These are phyloP conservation scores for Solanum corneliomulleri DNA, from an alignment of 257 asterid genomes.

Conservation along the genomic window DNA sequence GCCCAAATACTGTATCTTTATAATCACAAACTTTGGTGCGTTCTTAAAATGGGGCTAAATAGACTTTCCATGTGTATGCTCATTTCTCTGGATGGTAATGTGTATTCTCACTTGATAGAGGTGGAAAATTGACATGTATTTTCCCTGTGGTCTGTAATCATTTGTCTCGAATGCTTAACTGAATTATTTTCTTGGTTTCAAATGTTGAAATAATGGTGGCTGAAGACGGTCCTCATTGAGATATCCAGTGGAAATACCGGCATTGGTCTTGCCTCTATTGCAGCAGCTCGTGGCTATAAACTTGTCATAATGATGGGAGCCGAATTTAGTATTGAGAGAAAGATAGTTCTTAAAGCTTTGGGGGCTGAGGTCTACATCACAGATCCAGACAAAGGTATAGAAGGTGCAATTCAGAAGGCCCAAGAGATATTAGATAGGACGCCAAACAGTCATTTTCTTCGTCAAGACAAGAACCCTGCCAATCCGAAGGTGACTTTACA, in stretches of 20 bases:
- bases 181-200: not conserved
- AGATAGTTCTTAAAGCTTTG: slow-evolving; percentile 28
- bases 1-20: too few relatives aligned
- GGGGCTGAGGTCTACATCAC: slow-evolving; percentile 26
- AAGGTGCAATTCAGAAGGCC: slow-evolving; percentile 13
- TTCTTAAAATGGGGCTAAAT: too few relatives aligned
- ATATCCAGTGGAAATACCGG: slow-evolving; percentile 36
- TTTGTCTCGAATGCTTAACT: not conserved
- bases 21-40: too few relatives aligned
- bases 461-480: slow-evolving; percentile 27
- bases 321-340: slow-evolving; percentile 24
- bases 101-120: too few relatives aligned
- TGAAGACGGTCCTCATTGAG: slow-evolving; percentile 30
- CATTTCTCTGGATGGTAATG: too few relatives aligned
- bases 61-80: too few relatives aligned
- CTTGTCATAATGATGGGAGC: slow-evolving; percentile 26
- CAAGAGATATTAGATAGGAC: slow-evolving; percentile 17
- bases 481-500: slow-evolving; percentile 23
- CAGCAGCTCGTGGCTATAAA: slow-evolving; percentile 29
- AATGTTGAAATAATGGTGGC: not conserved
- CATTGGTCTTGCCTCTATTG: slow-evolving; percentile 37
- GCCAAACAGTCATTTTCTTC: slow-evolving; percentile 18
- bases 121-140: not conserved
- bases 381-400: slow-evolving; percentile 20
- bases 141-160: not conserved